Conservation (phyloP, 768 basidiomycete genomes). For the Tulasnella calospora region DNA sequence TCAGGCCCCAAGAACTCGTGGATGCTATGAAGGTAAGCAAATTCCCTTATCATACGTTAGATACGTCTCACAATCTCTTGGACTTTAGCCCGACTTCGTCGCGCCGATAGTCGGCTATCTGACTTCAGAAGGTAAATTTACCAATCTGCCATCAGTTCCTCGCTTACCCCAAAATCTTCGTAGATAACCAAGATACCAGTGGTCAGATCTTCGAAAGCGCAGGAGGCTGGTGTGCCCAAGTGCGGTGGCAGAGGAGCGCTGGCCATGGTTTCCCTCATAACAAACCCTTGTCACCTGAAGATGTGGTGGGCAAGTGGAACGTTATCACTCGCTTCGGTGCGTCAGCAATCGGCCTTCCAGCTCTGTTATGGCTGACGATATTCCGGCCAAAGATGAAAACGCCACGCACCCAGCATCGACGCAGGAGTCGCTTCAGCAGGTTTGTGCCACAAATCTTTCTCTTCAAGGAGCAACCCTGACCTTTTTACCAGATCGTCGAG, state of each 20-base stretch:
- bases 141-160: not conserved
- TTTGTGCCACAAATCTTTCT: conserved; percentile 33
- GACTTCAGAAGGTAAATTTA: conserved; percentile 56
- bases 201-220: conserved; percentile 79
- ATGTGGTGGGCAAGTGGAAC: conserved; percentile 72
- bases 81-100: conserved; percentile 72
- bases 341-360: conserved; percentile 31
- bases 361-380: conserved; percentile 12
- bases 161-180: not conserved
- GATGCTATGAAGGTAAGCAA: conserved; percentile 73
- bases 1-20: conserved; percentile 75
- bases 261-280: conserved; percentile 85
- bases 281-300: conserved; percentile 70
- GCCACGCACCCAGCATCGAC: conserved; percentile 74
- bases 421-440: conserved; percentile 72
- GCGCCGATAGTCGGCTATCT: conserved; percentile 92
- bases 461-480: too few relatives aligned
- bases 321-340: conserved; percentile 78
- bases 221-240: conserved; percentile 89
- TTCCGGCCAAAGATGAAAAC: conserved; percentile 54
- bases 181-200: conserved; percentile 66
- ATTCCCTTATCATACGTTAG: not conserved
- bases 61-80: not conserved
- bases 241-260: conserved; percentile 86
- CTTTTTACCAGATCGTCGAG: conserved; percentile 43